Percentiles rank a stretch among this genome's conserved stretches.
Evolutionary conservation across 495 filamentous ascomycete genomes (phyloP).

Genomic region (Aspergillus indologenus): DNA sequence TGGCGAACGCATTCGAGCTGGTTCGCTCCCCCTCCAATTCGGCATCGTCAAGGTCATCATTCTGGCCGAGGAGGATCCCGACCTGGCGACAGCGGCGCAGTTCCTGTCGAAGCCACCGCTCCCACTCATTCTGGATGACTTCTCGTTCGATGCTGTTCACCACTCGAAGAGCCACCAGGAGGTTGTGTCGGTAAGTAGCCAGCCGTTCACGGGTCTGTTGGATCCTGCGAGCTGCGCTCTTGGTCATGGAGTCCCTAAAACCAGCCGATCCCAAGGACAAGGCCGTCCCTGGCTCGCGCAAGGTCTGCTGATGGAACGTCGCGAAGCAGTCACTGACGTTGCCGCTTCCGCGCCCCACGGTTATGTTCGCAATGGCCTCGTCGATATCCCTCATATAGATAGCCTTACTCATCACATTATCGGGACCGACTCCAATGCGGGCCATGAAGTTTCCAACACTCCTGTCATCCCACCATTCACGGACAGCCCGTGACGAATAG

Average conservation of each 20-base stretch:
- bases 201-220: conserved; percentile 76
- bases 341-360: conserved; percentile 32
- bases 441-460: conserved; percentile 75
- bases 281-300: conserved; percentile 30
- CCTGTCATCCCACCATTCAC: conserved; percentile 82
- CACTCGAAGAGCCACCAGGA: conserved; percentile 84
- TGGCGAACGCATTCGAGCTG: conserved; percentile 30
- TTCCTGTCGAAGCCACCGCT: conserved; percentile 81
- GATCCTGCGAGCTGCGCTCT: conserved; percentile 62
- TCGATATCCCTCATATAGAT: conserved; percentile 83
- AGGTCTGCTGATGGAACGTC: conserved; percentile 42
- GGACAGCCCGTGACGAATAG: conserved; percentile 63
- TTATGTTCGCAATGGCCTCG: conserved; percentile 53
- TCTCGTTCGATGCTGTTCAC: conserved; percentile 87
- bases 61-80: conserved; percentile 44
- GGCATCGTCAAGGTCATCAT: conserved; percentile 25
- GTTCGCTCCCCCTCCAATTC: conserved; percentile 24
- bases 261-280: conserved; percentile 33
- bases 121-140: conserved; percentile 81
- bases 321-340: conserved; percentile 42
- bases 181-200: conserved; percentile 82
- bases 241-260: conserved; percentile 44
- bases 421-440: conserved; percentile 72
- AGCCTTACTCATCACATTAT: conserved; percentile 75
- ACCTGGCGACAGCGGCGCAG: conserved; percentile 63